phyloP scores from a whole-genome alignment of 305 asterid genomes.

The Fraxinus platypoda region DNA sequence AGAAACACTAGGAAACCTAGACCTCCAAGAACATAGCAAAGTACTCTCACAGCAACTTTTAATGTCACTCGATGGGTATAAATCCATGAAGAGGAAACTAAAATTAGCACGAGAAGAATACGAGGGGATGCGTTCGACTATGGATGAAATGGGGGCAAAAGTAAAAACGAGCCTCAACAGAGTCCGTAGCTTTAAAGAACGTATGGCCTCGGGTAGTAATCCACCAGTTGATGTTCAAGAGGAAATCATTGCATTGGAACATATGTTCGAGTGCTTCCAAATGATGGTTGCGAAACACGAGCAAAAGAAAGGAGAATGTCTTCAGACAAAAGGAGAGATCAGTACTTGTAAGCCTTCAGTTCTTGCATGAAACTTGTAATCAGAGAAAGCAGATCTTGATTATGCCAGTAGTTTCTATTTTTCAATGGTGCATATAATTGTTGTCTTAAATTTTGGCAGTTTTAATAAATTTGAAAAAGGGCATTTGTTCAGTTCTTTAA shows the following conservation, averaged over 20 bases:
- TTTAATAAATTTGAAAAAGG: not conserved
- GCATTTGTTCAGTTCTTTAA: not conserved
- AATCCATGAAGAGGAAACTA: constrained; percentile 60
- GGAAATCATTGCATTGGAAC: constrained; percentile 54
- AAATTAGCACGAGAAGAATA: constrained; percentile 55
- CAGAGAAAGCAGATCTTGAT: not conserved
- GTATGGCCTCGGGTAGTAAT: constrained; percentile 22
- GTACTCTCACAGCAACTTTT: constrained; percentile 56
- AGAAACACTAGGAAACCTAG: constrained; percentile 33
- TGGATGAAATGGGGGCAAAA: constrained; percentile 61
- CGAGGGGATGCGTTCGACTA: constrained; percentile 30
- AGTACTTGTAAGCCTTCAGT: constrained; percentile 44
- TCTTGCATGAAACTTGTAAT: constrained; percentile 32
- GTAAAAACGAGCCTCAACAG: constrained; percentile 41
- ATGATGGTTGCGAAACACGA: constrained; percentile 39
- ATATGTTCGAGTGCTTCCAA: constrained; percentile 49
- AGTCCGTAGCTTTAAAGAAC: constrained; percentile 46
- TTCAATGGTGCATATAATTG: not conserved
- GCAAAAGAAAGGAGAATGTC: constrained; percentile 45
- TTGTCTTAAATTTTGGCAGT: not conserved
- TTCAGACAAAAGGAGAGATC: constrained; percentile 35
- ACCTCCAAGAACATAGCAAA: constrained; percentile 60
- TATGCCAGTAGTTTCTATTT: not conserved
- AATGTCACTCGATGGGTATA: constrained; percentile 55
- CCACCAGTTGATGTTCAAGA: constrained; percentile 35